Conservation (phyloP, 1,284 basidiomycete species). For the Cryptococcus hybrid region DNA sequence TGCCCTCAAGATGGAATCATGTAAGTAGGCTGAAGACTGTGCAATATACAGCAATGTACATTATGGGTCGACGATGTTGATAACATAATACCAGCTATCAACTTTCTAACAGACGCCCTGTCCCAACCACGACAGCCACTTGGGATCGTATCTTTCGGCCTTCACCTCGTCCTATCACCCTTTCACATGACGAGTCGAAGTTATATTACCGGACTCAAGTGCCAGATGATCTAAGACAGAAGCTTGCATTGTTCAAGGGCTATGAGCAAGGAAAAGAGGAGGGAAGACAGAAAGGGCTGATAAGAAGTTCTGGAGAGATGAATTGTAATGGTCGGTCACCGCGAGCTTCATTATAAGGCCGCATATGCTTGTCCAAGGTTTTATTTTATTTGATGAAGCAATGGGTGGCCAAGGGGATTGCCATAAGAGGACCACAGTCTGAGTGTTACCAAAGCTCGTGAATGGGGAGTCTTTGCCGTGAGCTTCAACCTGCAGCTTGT, state of each 20-base stretch:
- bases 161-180: slow-evolving; percentile 42
- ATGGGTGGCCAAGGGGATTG: no score
- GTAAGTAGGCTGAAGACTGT: slow-evolving; percentile 18
- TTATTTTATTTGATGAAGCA: no score
- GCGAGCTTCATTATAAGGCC: no score
- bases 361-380: no score
- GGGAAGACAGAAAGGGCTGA: slow-evolving; percentile 14
- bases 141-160: slow-evolving; percentile 46
- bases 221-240: slow-evolving; percentile 18
- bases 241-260: slow-evolving; percentile 42
- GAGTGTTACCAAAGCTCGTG: no score
- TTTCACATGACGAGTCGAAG: slow-evolving; percentile 32
- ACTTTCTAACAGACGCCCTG: slow-evolving; percentile 22
- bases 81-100: slow-evolving; percentile 29
- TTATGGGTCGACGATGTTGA: background rate
- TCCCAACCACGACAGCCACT: slow-evolving; percentile 24
- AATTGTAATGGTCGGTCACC: slow-evolving; percentile 18
- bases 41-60: background rate
- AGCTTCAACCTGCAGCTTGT: no score
- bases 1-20: slow-evolving; percentile 46
- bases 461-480: no score
- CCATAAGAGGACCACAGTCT: no score
- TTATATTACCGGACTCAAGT: slow-evolving; percentile 25
- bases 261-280: slow-evolving; percentile 28
- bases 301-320: slow-evolving; percentile 28